These are phyloP conservation scores for Fusarium sp. DNA, from an alignment of 2,329 filamentous ascomycete species.

Conservation along the genomic window DNA sequence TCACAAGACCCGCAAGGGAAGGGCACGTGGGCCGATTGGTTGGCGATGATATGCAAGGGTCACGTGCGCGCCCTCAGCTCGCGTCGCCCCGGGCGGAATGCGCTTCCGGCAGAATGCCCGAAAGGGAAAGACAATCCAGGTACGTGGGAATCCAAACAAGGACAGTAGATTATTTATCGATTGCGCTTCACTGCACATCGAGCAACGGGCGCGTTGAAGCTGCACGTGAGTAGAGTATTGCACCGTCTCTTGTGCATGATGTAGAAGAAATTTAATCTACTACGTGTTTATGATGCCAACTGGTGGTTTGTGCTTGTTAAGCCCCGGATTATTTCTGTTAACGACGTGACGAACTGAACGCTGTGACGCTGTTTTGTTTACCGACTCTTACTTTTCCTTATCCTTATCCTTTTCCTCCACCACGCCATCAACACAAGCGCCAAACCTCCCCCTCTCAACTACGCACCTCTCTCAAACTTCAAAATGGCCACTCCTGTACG, in stretches of 20 bases:
- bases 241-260: conserved; percentile 12
- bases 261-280: conserved; percentile 22
- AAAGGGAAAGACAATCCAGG: conserved; percentile 45
- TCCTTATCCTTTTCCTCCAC: conserved; percentile 24
- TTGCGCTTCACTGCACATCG: conserved; percentile 3
- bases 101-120: conserved; percentile 26
- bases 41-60: conserved; percentile 31
- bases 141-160: conserved; percentile 36
- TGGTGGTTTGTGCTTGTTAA: conserved; percentile 31
- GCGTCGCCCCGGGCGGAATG: conserved; percentile 26
- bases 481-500: conserved; percentile 56
- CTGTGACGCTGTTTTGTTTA: conserved; percentile 47
- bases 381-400: conserved; percentile 36
- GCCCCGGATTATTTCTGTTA: conserved; percentile 39
- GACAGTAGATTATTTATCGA: conserved; percentile 16
- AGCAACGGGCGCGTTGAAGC: conserved; percentile 9
- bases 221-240: conserved; percentile 26
- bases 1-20: conserved; percentile 21
- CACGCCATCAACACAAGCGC: conserved; percentile 41
- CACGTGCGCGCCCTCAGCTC: conserved; percentile 44
- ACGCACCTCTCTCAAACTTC: conserved; percentile 30
- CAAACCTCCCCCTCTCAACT: conserved; percentile 36
- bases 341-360: conserved; percentile 40
- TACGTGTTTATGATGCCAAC: conserved; percentile 25
- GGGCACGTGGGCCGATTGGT: conserved; percentile 51